These are phyloP conservation scores for Aureobasidium sp. DNA, from an alignment of 2,329 filamentous ascomycete species.

Conservation along the genomic window DNA sequence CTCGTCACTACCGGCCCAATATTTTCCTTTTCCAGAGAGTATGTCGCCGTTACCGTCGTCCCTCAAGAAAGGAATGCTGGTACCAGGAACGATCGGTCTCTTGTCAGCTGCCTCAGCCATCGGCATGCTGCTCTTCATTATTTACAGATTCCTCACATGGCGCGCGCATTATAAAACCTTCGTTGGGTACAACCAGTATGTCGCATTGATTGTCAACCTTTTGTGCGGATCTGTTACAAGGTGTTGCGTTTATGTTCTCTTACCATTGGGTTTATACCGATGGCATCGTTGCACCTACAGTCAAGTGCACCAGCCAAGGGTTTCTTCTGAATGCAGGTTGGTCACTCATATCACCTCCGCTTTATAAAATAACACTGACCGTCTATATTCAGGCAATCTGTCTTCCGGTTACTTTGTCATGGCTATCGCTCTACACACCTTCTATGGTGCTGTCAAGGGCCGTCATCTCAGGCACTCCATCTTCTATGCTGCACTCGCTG, in stretches of 20 bases:
- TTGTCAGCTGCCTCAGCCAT: constrained; percentile 26
- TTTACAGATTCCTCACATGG: constrained; percentile 26
- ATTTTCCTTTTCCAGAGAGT: constrained; percentile 28
- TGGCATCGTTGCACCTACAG: constrained; percentile 46
- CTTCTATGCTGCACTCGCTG: constrained; percentile 44
- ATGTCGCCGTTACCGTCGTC: constrained; percentile 18
- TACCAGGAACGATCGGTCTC: constrained; percentile 24
- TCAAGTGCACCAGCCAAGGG: constrained; percentile 58
- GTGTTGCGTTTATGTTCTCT: constrained; percentile 57
- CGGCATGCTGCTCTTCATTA: constrained; percentile 26
- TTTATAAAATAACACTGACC: not conserved
- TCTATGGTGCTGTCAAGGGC: constrained; percentile 52
- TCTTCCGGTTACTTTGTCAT: constrained; percentile 61
- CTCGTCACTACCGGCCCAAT: constrained; percentile 13
- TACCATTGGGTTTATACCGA: constrained; percentile 50
- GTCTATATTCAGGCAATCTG: not conserved
- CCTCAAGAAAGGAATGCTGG: constrained; percentile 25
- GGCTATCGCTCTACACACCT: constrained; percentile 60
- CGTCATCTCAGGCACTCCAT: constrained; percentile 44
- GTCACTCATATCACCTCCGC: constrained; percentile 39
- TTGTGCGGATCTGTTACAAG: constrained; percentile 61
- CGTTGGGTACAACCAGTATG: constrained; percentile 53
- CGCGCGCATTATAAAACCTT: constrained; percentile 26
- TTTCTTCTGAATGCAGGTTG: constrained; percentile 58
- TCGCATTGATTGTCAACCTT: constrained; percentile 63